phyloP scores from a whole-genome alignment of 1,284 basidiomycete species.

The Pseudozyma thailandica region DNA sequence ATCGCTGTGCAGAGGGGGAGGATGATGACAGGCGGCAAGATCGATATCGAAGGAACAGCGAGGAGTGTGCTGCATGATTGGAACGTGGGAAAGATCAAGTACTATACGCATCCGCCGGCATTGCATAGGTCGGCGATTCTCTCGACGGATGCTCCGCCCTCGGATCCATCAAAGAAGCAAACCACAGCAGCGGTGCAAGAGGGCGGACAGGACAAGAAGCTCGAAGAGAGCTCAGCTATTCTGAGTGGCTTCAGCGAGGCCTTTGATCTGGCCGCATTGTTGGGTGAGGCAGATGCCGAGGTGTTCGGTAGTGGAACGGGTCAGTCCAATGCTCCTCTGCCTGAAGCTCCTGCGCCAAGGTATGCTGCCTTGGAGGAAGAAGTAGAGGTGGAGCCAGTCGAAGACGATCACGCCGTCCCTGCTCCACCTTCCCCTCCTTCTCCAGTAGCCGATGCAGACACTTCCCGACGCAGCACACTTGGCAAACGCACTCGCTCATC shows the following conservation, averaged over 20 bases:
- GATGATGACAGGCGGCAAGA: conserved; percentile 77
- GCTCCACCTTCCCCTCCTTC: not conserved
- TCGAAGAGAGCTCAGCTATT: conserved; percentile 40
- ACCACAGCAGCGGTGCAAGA: not conserved
- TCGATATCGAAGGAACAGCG: conserved; percentile 84
- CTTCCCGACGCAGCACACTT: conserved; percentile 24
- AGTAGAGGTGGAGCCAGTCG: conserved; percentile 8
- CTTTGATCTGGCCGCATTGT: conserved; percentile 63
- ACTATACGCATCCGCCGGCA: conserved; percentile 80
- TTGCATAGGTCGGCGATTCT: conserved; percentile 43
- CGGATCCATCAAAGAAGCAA: conserved; percentile 13
- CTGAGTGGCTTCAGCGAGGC: conserved; percentile 57
- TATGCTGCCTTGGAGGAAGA: conserved; percentile 6
- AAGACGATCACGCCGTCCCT: conserved; percentile 21
- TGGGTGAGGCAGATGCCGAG: conserved; percentile 66
- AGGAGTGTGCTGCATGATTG: conserved; percentile 89
- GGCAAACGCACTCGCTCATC: conserved; percentile 37
- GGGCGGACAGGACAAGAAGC: conserved; percentile 4
- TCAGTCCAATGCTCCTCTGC: not conserved
- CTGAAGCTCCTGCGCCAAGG: conserved; percentile 22
- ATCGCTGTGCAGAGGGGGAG: conserved; percentile 83
- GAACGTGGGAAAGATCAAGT: conserved; percentile 95
- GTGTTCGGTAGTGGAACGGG: conserved; percentile 53
- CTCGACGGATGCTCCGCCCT: not conserved
- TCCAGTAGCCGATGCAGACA: conserved; percentile 8